Evolutionary conservation across 2,329 filamentous ascomycete species (phyloP), one percentile per base, ranked within the genome.

Genomic region (Emmonsiellopsis sp.): DNA sequence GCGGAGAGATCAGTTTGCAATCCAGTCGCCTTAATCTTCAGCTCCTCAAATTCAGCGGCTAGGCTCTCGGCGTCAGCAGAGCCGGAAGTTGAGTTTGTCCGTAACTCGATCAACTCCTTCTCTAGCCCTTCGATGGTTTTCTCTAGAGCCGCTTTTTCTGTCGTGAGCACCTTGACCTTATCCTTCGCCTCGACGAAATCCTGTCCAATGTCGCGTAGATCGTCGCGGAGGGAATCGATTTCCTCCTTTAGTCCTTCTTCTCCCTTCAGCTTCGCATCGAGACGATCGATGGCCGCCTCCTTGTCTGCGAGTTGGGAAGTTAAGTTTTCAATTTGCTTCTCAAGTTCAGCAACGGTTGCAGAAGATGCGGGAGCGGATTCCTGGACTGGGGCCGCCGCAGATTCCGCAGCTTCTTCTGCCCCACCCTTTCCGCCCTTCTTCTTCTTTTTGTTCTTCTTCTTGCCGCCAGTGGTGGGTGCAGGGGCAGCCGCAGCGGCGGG

Each of bases 391-490:
- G 67, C 63, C 13, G 74, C 70, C 56, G 4, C 71, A 7, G 59
- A 52, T 51, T 62, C 51, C 57, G 66, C 63, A 9, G 59, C 50
- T 11, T 63, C 48, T n/a, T 72, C 69, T 7, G 75, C 70, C 6
- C 70, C 67, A 6, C 68, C 68, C 58, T 80, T 82, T 34, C 78
- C 80, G 15, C 81, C 82, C 75, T 91, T 92, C 71, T 85, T 87
- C 79, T 94, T 95, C 76, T 92, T 95, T 67, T 88, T 88, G 59
- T 90, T 94, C 69, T 88, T 91, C 70, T 89, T 94, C 72, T 90
- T 92, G 55, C 73, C 73, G 9, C 74, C 69, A 11, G 64, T 69
- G 11, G 70, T 65, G 3, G 67, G 64, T 13, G 49, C 60, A 32
- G 62, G 60, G 15, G 62, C 55, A 5, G 44, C 15, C 10, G 37